phyloP scores from a whole-genome alignment of 352 stramenopile species.

The Pythium utonaiense region DNA sequence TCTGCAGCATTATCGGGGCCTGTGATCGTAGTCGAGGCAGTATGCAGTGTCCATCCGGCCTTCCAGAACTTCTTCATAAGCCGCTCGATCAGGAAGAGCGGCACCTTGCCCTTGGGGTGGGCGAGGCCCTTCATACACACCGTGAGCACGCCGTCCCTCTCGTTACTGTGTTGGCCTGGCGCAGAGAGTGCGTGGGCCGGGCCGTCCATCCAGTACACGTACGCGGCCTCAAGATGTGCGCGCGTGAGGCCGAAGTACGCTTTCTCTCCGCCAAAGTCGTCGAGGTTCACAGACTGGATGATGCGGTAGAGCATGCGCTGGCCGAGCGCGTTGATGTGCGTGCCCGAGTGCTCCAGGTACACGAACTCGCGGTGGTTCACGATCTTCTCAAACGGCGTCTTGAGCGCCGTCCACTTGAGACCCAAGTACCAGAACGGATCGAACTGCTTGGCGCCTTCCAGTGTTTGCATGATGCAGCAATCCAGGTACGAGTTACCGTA shows the following conservation, averaged over 20 bases:
- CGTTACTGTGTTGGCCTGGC: background rate
- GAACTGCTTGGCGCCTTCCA: slow-evolving; percentile 54
- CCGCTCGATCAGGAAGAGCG: slow-evolving; percentile 47
- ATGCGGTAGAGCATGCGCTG: slow-evolving; percentile 60
- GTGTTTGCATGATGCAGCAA: slow-evolving; percentile 54
- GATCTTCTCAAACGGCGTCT: slow-evolving; percentile 55
- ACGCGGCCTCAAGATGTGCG: slow-evolving; percentile 52
- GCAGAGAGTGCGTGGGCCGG: slow-evolving; percentile 9
- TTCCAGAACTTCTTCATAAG: slow-evolving; percentile 64
- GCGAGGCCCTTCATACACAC: slow-evolving; percentile 55
- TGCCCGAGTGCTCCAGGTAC: slow-evolving; percentile 64
- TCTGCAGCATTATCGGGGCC: slow-evolving; percentile 8
- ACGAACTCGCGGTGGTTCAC: slow-evolving; percentile 67
- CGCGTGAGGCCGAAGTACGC: slow-evolving; percentile 70
- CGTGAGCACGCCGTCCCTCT: slow-evolving; percentile 31
- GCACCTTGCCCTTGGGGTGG: slow-evolving; percentile 60
- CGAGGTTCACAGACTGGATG: slow-evolving; percentile 55
- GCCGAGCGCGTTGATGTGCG: slow-evolving; percentile 46
- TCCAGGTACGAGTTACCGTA: slow-evolving; percentile 60
- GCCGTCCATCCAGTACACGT: slow-evolving; percentile 72
- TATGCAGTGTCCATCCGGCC: slow-evolving; percentile 21
- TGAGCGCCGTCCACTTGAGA: slow-evolving; percentile 70
- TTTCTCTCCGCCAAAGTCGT: slow-evolving; percentile 53
- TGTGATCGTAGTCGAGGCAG: background rate
- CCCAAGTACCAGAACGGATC: slow-evolving; percentile 78